phyloP scores from a whole-genome alignment of 495 filamentous ascomycete genomes.

The Mycothermus thermophilus region DNA sequence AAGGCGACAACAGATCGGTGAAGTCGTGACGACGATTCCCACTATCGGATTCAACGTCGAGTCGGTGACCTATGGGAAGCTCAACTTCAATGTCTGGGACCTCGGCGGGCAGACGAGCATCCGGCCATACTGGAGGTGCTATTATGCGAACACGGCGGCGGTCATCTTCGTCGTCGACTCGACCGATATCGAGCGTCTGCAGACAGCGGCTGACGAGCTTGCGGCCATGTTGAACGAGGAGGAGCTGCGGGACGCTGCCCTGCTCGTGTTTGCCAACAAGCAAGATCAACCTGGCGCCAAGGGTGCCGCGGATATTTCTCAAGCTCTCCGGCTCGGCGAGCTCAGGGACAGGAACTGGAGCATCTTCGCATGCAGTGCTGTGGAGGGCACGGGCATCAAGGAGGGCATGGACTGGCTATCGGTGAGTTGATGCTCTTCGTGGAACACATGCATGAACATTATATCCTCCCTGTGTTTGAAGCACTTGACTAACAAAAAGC shows the following conservation, averaged over 20 bases:
- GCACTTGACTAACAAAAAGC: conserved; percentile 13
- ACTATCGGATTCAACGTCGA: conserved; percentile 99
- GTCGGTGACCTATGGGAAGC: conserved; percentile 89
- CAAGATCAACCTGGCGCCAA: conserved; percentile 97
- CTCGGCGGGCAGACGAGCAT: conserved; percentile 94
- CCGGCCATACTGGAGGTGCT: conserved; percentile 96
- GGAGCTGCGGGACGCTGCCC: conserved; percentile 78
- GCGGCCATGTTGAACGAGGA: conserved; percentile 94
- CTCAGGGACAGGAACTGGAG: conserved; percentile 96
- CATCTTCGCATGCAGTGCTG: conserved; percentile 91
- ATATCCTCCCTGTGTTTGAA: too few relatives aligned
- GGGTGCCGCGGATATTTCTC: conserved; percentile 90
- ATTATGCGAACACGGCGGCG: conserved; percentile 98
- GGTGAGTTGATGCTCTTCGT: too few relatives aligned
- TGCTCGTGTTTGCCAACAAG: conserved; percentile 97
- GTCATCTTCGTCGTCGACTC: conserved; percentile 98
- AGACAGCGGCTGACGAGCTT: conserved; percentile 84
- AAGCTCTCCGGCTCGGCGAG: conserved; percentile 78
- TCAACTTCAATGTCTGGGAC: conserved; percentile 99
- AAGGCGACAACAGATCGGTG: conserved; percentile 57
- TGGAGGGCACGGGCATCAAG: conserved; percentile 83
- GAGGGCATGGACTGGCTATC: conserved; percentile 99
- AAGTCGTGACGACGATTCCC: conserved; percentile 96
- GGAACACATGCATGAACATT: too few relatives aligned
- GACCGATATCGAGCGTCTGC: conserved; percentile 87